Conservation (phyloP, 768 basidiomycete species). For the Auricularia heimuer region DNA sequence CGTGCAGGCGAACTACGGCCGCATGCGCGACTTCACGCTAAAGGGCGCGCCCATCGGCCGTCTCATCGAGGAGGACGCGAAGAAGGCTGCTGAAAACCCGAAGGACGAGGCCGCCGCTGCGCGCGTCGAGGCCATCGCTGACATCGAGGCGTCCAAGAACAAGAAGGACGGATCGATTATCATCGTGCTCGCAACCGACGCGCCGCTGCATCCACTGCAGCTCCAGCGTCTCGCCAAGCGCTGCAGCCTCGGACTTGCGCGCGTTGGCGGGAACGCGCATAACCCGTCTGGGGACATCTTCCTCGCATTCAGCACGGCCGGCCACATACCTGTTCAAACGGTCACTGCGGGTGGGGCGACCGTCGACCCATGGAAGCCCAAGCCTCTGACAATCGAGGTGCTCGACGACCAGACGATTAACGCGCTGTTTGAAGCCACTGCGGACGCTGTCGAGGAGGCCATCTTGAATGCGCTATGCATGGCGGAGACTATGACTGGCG, state of each 20-base stretch:
- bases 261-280: constrained; percentile 1
- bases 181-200: constrained; percentile 4
- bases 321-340: background rate
- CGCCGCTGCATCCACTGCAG: constrained; percentile 3
- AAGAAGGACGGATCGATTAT: constrained; percentile 1
- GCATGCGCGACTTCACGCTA: background rate
- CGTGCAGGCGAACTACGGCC: constrained; percentile 6
- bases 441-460: constrained; percentile 3
- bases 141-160: background rate
- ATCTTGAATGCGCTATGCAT: background rate
- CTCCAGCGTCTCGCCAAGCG: constrained; percentile 3
- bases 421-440: constrained; percentile 2
- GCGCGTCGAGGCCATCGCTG: constrained; percentile 6
- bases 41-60: constrained; percentile 1
- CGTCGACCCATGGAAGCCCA: background rate
- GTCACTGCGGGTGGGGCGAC: background rate
- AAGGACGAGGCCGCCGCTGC: background rate
- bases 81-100: background rate
- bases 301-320: constrained; percentile 1
- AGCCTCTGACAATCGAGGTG: background rate
- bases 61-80: background rate
- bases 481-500: constrained; percentile 4
- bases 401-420: constrained; percentile 1
- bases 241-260: background rate
- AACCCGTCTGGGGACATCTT: constrained; percentile 6